These are phyloP conservation scores for Triangularia setosa DNA, from an alignment of 2,329 filamentous ascomycete genomes.

Conservation along the genomic window DNA sequence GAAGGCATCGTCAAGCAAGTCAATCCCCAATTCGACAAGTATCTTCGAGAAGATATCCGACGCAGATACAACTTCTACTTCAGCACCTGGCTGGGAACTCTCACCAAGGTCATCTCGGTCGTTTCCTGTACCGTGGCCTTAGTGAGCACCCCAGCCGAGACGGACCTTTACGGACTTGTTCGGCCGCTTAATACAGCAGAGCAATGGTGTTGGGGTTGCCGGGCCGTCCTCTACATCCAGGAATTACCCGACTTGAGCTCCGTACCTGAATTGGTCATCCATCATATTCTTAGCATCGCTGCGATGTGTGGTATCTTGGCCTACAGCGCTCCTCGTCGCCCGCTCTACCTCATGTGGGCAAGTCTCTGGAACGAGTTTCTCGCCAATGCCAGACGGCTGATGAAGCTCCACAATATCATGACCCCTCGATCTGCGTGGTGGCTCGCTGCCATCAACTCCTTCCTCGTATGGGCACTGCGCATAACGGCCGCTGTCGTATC, in stretches of 20 bases:
- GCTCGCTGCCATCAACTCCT: conserved; percentile 9
- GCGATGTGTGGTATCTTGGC: conserved; percentile 16
- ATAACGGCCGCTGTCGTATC: conserved; percentile 16
- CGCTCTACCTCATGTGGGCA: conserved; percentile 22
- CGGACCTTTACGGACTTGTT: conserved; percentile 22
- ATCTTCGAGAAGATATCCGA: conserved; percentile 15
- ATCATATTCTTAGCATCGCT: conserved; percentile 22
- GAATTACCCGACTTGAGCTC: conserved; percentile 21
- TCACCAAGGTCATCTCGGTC: conserved; percentile 21
- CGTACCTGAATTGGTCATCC: conserved; percentile 23
- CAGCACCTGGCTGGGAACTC: conserved; percentile 18
- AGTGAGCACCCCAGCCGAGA: conserved; percentile 20
- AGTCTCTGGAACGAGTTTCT: conserved; percentile 21
- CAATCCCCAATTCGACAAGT: conserved; percentile 16
- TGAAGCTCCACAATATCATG: conserved; percentile 17
- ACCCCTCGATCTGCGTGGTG: conserved; percentile 12
- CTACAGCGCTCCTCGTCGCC: conserved; percentile 20
- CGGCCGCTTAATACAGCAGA: conserved; percentile 20
- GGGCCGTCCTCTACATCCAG: conserved; percentile 21
- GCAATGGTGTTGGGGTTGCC: conserved; percentile 26
- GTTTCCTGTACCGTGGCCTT: conserved; percentile 18
- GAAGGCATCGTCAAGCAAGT: conserved; percentile 15
- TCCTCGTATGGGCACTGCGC: conserved; percentile 12
- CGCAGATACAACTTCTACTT: conserved; percentile 21
- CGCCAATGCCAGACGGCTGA: conserved; percentile 14